Percentiles rank a stretch among this genome's conserved stretches.
Conservation (phyloP, 768 basidiomycete genomes). For the Suillus ampliporus region DNA sequence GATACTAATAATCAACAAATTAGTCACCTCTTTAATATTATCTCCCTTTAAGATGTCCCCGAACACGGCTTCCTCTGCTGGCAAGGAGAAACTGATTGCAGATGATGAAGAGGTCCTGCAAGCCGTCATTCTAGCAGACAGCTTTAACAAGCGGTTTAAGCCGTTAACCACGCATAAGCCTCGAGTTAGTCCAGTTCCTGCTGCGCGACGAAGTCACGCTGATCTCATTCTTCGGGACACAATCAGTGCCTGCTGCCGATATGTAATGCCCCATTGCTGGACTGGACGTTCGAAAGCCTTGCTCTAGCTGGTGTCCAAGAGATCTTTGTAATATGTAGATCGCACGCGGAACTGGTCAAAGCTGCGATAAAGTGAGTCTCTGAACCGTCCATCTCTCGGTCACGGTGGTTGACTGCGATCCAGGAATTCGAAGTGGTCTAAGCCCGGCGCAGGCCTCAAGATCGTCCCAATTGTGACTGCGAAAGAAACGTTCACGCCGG, state of each 20-base stretch:
- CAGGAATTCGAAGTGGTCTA: slow-evolving; percentile 87
- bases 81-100: slow-evolving; percentile 68
- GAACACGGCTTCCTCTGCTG: slow-evolving; percentile 52
- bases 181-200: slow-evolving; percentile 58
- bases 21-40: slow-evolving; percentile 15
- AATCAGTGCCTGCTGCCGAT: slow-evolving; percentile 87
- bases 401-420: slow-evolving; percentile 5
- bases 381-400: slow-evolving; percentile 14
- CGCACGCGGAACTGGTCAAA: slow-evolving; percentile 87
- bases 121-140: slow-evolving; percentile 95
- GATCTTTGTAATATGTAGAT: slow-evolving; percentile 93
- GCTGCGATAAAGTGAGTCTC: slow-evolving; percentile 73
- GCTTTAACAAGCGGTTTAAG: slow-evolving; percentile 91
- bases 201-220: slow-evolving; percentile 18
- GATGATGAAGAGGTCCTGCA: slow-evolving; percentile 89
- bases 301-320: slow-evolving; percentile 95
- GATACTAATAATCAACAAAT: slow-evolving; percentile 5
- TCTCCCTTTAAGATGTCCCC: slow-evolving; percentile 58
- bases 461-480: slow-evolving; percentile 87
- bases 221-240: slow-evolving; percentile 21
- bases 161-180: slow-evolving; percentile 90
- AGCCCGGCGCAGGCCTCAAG: slow-evolving; percentile 76
- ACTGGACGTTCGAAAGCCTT: slow-evolving; percentile 97
- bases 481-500: slow-evolving; percentile 86
- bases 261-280: slow-evolving; percentile 90